phyloP scores from a whole-genome alignment of 1,284 basidiomycete species.

The Melampsora americana region DNA sequence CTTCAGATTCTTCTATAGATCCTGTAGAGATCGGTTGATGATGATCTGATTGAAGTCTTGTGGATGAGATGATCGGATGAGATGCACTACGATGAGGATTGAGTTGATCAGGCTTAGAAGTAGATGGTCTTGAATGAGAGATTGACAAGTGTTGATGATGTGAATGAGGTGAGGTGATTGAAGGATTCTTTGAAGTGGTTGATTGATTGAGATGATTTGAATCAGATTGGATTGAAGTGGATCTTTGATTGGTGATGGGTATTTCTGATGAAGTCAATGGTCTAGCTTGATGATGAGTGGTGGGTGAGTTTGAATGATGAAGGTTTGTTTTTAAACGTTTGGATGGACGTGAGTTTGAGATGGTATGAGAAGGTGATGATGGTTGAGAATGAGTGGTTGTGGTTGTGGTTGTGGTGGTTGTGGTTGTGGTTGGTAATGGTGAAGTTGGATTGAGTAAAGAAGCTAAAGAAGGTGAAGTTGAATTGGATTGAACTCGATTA shows the following conservation, averaged over 20 bases:
- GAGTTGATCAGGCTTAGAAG: background rate
- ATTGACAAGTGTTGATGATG: background rate
- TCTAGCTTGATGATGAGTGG: background rate
- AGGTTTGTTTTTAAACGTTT: background rate
- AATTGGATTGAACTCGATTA: too few relatives aligned
- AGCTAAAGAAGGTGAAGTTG: background rate
- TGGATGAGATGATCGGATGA: background rate
- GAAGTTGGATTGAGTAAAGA: background rate
- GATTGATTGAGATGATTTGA: background rate
- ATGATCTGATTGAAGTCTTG: background rate
- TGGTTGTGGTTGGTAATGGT: too few relatives aligned
- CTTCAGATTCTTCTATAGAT: too few relatives aligned
- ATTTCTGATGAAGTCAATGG: background rate
- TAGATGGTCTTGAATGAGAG: background rate
- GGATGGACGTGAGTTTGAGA: background rate
- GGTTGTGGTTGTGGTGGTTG: too few relatives aligned
- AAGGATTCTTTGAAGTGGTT: background rate
- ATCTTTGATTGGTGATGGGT: too few relatives aligned
- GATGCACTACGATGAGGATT: constrained; percentile 2
- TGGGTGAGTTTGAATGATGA: background rate
- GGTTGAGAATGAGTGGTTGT: too few relatives aligned
- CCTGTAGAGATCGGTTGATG: background rate
- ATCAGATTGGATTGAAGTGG: background rate
- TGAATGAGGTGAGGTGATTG: background rate
- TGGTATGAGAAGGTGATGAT: background rate